Evolutionary conservation across 163 green algal species (phyloP).

Genomic region (Scenedesmus sp.): DNA sequence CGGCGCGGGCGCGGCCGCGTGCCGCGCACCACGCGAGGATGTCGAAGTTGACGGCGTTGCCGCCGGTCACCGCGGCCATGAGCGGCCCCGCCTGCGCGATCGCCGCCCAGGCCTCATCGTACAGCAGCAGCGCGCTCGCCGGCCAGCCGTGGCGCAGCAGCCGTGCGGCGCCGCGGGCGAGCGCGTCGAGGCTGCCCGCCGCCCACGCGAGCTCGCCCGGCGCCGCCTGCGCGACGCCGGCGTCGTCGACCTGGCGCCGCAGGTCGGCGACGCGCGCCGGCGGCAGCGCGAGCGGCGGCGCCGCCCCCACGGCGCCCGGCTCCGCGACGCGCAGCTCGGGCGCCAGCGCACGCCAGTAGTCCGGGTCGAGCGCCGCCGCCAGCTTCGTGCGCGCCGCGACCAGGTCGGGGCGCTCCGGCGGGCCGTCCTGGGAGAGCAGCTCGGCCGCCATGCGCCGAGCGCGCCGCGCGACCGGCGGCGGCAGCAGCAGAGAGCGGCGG

Average conservation of each 20-base stretch:
- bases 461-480: too few relatives aligned
- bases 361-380: not conserved
- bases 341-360: slow-evolving; percentile 33
- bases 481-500: too few relatives aligned
- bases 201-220: slow-evolving; percentile 23
- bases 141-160: slow-evolving; percentile 65
- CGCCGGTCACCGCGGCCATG: slow-evolving; percentile 54
- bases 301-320: not conserved
- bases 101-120: slow-evolving; percentile 54
- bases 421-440: too few relatives aligned
- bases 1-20: not conserved
- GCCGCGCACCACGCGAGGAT: slow-evolving; percentile 63
- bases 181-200: not conserved
- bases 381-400: slow-evolving; percentile 22
- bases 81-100: slow-evolving; percentile 31
- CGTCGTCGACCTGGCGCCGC: slow-evolving; percentile 33
- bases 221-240: slow-evolving; percentile 28
- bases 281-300: slow-evolving; percentile 12
- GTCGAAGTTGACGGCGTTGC: slow-evolving; percentile 71
- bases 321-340: slow-evolving; percentile 10
- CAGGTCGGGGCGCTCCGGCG: slow-evolving; percentile 1
- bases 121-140: slow-evolving; percentile 61
- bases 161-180: slow-evolving; percentile 44
- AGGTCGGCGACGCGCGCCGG: not conserved
- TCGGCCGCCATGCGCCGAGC: too few relatives aligned